Percentiles rank a stretch among this genome's conserved stretches.
These are phyloP conservation scores for Wickerhamomyces sp. DNA, from an alignment of 1,139 yeast species.

Conservation along the genomic window DNA sequence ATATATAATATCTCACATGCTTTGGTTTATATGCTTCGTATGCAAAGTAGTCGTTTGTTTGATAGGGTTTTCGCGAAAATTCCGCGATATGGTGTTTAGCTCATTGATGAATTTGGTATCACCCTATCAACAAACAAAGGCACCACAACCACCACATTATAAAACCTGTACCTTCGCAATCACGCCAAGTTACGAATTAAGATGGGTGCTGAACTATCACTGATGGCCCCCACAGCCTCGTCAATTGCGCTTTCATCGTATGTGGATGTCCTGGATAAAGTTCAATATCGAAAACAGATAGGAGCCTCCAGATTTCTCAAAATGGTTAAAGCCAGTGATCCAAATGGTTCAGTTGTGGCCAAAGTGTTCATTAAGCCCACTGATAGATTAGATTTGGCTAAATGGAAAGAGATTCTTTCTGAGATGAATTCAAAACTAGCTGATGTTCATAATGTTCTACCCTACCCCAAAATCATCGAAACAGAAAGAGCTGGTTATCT, in stretches of 20 bases:
- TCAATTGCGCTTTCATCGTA: slow-evolving; percentile 91
- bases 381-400: slow-evolving; percentile 33
- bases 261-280: slow-evolving; percentile 67
- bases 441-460: slow-evolving; percentile 59
- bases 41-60: neutral
- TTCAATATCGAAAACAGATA: slow-evolving; percentile 68
- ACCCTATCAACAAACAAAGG: too few relatives aligned
- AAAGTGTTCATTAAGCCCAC: slow-evolving; percentile 80
- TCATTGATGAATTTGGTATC: neutral
- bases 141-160: too few relatives aligned
- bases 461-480: slow-evolving; percentile 72
- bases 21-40: too few relatives aligned
- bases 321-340: slow-evolving; percentile 73
- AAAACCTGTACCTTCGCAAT: too few relatives aligned
- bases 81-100: too few relatives aligned
- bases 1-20: neutral
- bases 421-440: slow-evolving; percentile 34
- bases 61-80: neutral
- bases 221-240: slow-evolving; percentile 85
- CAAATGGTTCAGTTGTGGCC: slow-evolving; percentile 66
- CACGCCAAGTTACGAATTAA: too few relatives aligned
- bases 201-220: slow-evolving; percentile 90
- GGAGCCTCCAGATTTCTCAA: slow-evolving; percentile 78
- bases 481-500: slow-evolving; percentile 91
- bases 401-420: slow-evolving; percentile 35